Percentiles rank a stretch among this genome's conserved stretches.
Evolutionary conservation across 2,329 filamentous ascomycete species (phyloP).

Genomic region (Venturia effusa): DNA sequence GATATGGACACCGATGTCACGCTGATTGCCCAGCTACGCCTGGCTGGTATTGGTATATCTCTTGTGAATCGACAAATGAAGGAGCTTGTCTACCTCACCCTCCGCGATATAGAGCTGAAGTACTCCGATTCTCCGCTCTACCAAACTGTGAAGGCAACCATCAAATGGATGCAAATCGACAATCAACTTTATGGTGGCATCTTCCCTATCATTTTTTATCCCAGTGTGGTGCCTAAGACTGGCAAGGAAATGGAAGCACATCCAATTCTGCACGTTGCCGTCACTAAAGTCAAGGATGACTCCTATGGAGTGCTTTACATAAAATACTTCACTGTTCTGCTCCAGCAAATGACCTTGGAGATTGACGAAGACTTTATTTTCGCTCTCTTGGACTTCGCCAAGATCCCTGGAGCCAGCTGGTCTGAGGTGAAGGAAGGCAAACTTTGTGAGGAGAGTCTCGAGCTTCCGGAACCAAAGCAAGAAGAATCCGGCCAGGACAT

Average conservation of each 20-base stretch:
- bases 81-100: constrained; percentile 86
- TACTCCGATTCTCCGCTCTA: constrained; percentile 90
- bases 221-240: constrained; percentile 94
- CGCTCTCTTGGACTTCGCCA: constrained; percentile 86
- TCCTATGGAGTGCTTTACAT: constrained; percentile 97
- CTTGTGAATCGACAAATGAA: constrained; percentile 85
- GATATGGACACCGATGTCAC: constrained; percentile 78
- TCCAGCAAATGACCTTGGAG: constrained; percentile 97
- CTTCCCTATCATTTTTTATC: constrained; percentile 94
- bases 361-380: constrained; percentile 98
- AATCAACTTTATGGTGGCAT: constrained; percentile 97
- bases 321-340: constrained; percentile 87
- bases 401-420: constrained; percentile 85
- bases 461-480: constrained; percentile 83
- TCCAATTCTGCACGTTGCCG: constrained; percentile 82
- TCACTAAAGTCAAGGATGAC: constrained; percentile 94
- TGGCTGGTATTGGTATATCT: constrained; percentile 86
- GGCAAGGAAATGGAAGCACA: constrained; percentile 94
- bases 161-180: constrained; percentile 99
- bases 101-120: constrained; percentile 81
- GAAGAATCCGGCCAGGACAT: constrained; percentile 83
- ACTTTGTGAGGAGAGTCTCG: constrained; percentile 79
- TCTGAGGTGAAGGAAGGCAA: constrained; percentile 70
- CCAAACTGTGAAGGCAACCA: constrained; percentile 78
- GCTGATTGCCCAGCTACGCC: constrained; percentile 77